These are phyloP conservation scores for Remersonia thermophila DNA, from an alignment of 2,329 filamentous ascomycete genomes.

Conservation along the genomic window DNA sequence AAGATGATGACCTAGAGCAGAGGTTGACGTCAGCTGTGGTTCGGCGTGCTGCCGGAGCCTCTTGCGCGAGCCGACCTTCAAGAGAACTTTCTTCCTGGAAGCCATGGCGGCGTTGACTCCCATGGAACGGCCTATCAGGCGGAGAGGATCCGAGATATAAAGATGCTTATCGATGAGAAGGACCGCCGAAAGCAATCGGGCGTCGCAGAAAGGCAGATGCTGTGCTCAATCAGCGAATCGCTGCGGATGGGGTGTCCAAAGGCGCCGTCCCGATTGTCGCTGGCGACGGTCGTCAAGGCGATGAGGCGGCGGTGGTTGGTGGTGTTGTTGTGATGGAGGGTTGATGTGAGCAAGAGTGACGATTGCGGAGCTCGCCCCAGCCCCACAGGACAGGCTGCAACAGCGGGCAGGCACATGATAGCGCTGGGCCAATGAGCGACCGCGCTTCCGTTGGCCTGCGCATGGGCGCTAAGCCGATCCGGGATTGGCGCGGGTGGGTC, in stretches of 20 bases:
- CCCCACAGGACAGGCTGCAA: constrained; percentile 1
- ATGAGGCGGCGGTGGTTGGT: constrained; percentile 3
- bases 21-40: constrained; percentile 4
- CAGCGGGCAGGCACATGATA: constrained; percentile 10
- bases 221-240: too few relatives aligned
- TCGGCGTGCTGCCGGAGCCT: neutral
- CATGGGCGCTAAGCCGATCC: constrained; percentile 7
- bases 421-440: constrained; percentile 10
- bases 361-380: constrained; percentile 3
- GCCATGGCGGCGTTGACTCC: constrained; percentile 42
- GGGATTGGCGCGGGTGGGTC: constrained; percentile 1
- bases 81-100: constrained; percentile 77
- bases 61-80: constrained; percentile 54
- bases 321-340: constrained; percentile 6
- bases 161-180: neutral
- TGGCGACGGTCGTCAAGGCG: too few relatives aligned
- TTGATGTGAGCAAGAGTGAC: constrained; percentile 12
- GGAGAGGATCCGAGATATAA: constrained; percentile 3
- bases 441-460: constrained; percentile 5
- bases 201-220: too few relatives aligned
- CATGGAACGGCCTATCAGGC: constrained; percentile 6
- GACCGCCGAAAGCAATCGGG: too few relatives aligned
- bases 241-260: too few relatives aligned
- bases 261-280: too few relatives aligned
- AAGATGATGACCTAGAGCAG: constrained; percentile 84